A percentile compares a stretch with the other conserved stretches of the same genome.
These are phyloP conservation scores for Trichophyton simii DNA, from an alignment of 2,329 filamentous ascomycete genomes.

Conservation along the genomic window DNA sequence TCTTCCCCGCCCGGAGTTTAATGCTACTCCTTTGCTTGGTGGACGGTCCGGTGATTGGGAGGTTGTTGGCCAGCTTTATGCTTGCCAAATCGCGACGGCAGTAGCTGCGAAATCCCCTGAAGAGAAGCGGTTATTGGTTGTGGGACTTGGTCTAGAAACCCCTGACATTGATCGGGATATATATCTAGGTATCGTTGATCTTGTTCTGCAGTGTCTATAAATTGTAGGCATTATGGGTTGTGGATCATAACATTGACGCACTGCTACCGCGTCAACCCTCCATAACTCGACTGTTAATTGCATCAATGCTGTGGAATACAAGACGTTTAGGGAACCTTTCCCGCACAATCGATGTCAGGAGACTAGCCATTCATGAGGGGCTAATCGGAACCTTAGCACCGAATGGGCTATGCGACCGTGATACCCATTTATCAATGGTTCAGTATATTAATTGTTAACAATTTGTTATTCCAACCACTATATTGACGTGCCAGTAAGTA, in stretches of 20 bases:
- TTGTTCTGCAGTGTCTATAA: constrained; percentile 33
- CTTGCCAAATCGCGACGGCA: constrained; percentile 74
- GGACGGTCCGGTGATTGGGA: constrained; percentile 69
- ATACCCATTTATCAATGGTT: too few species aligned
- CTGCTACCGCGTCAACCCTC: too few species aligned
- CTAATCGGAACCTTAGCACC: too few species aligned
- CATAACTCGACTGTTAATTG: too few species aligned
- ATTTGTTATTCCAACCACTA: too few species aligned
- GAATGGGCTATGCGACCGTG: too few species aligned
- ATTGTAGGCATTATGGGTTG: background rate
- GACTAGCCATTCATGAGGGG: too few species aligned
- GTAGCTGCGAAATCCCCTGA: constrained; percentile 58
- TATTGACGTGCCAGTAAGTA: too few species aligned
- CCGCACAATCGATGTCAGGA: too few species aligned
- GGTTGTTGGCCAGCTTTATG: constrained; percentile 74
- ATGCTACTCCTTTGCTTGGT: constrained; percentile 75
- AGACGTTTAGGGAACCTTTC: too few species aligned
- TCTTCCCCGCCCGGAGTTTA: constrained; percentile 69
- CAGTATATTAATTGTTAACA: too few species aligned
- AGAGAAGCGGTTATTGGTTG: constrained; percentile 46
- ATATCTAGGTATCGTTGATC: constrained; percentile 33
- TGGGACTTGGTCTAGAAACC: constrained; percentile 46
- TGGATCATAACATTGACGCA: background rate
- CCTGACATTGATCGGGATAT: constrained; percentile 29
- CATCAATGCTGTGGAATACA: too few species aligned